A percentile compares a stretch with the other conserved stretches of the same genome.
These are phyloP conservation scores for Thalia dealbata DNA, from an alignment of 176 grass and related monocot species.

Conservation along the genomic window DNA sequence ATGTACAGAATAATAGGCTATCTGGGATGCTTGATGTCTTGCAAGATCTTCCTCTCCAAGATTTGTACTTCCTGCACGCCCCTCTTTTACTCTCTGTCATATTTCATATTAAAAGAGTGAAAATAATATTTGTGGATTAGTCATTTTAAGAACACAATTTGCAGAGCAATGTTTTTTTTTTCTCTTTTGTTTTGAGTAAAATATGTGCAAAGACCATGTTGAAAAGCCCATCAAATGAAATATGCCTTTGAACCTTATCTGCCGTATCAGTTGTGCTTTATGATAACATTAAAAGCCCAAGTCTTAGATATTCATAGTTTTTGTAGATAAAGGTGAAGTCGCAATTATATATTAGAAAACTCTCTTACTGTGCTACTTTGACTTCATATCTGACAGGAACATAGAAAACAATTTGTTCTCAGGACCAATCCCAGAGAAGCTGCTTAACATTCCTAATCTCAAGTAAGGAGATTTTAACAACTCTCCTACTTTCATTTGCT, in stretches of 20 bases:
- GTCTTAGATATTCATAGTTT: not conserved
- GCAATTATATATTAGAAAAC: not conserved
- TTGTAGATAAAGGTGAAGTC: too few relatives aligned
- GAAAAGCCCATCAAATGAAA: too few relatives aligned
- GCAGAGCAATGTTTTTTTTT: too few relatives aligned
- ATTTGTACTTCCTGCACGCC: constrained; percentile 57
- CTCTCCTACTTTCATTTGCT: not conserved
- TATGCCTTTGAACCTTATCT: too few relatives aligned
- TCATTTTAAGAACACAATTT: not conserved
- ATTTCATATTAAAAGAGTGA: not conserved
- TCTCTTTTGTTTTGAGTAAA: too few relatives aligned
- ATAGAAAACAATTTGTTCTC: constrained; percentile 91
- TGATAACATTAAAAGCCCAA: not conserved
- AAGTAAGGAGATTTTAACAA: constrained; percentile 37
- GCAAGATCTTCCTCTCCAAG: constrained; percentile 79
- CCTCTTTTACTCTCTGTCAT: constrained; percentile 3
- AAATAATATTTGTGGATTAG: not conserved
- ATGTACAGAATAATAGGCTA: constrained; percentile 68
- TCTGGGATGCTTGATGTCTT: constrained; percentile 66
- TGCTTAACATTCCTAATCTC: constrained; percentile 76
- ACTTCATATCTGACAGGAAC: constrained; percentile 57
- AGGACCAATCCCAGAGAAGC: constrained; percentile 61
- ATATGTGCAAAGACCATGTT: too few relatives aligned
- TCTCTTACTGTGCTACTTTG: constrained; percentile 15
- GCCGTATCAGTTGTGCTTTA: not conserved